Evolutionary conservation across 225 moss, liverwort and hornwort genomes (phyloP).

Genomic region (Climacium dendroides): DNA sequence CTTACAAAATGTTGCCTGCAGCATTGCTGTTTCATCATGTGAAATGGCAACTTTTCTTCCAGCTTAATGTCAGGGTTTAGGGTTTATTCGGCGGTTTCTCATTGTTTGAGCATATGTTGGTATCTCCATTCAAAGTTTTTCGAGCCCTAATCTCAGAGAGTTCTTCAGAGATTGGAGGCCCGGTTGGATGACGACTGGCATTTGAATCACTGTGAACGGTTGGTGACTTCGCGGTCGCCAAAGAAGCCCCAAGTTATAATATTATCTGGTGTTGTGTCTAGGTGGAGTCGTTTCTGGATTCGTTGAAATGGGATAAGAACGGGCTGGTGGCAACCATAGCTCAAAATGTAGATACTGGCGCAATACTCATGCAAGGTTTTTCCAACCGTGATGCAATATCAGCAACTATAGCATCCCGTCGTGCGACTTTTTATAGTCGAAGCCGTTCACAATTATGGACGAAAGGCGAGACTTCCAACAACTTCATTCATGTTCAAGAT

Average conservation of each 20-base stretch:
- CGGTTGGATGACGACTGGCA: neutral
- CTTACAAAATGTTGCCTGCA: neutral
- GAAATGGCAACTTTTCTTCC: neutral
- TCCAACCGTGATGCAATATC: conserved; percentile 85
- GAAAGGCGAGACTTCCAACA: conserved; percentile 92
- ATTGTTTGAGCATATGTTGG: neutral
- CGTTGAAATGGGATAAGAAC: conserved; percentile 87
- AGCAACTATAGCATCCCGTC: conserved; percentile 79
- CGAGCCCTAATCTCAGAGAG: neutral
- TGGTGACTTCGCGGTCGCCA: too few relatives aligned
- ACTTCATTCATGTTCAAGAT: conserved; percentile 89
- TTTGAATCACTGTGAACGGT: neutral
- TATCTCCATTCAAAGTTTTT: too few relatives aligned
- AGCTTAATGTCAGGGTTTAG: neutral
- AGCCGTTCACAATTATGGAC: conserved; percentile 95
- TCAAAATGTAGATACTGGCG: conserved; percentile 92
- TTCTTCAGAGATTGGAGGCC: neutral
- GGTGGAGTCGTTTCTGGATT: conserved; percentile 72
- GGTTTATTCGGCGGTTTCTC: neutral
- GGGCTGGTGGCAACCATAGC: conserved; percentile 85
- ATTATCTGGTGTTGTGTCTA: conserved; percentile 3
- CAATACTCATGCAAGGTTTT: conserved; percentile 95
- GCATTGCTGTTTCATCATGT: neutral
- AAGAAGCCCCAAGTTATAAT: too few relatives aligned
- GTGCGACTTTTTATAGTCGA: conserved; percentile 92